Evolutionary conservation across 768 basidiomycete genomes (phyloP), one percentile per base, ranked within the genome.

Genomic region (Termitomyces sp.): DNA sequence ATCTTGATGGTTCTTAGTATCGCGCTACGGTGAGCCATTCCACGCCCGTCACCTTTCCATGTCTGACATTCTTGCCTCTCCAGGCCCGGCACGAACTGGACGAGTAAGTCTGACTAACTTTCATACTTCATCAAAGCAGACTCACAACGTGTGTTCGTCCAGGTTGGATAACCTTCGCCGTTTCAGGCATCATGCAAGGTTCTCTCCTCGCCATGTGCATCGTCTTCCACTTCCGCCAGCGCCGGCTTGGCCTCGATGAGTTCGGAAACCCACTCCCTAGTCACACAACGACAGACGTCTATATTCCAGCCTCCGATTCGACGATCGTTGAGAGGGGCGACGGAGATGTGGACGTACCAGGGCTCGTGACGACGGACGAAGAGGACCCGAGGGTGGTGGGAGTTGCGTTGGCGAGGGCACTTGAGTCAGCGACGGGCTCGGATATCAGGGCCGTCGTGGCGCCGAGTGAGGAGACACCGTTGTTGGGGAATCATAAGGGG

Each of bases 1-100:
- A 74, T 91, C 3, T 67, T 92, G n/a, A 95, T 98, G 87, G 88
- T 92, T 6, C 60, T 87, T 4, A 90, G 86, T 61, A 90, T 94
- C 56, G 90, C 87, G 7, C 72, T 91, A 26, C 75, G 85, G 82
- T 86, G 56, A 18, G 76, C 64, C 8, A 13, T 26, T 39, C 27
- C 18, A 22, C 4, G 10, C 42, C 54, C 47, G 27, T 47, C n/a
- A n/a, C n/a, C n/a, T n/a, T n/a, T 55, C 39, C 32, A 16, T 44
- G 26, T 42, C 49, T 58, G 37, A 50, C 61, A 20, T 9, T 9
- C 39, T 55, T 24, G 27, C 34, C 48, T n/a, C 22, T 29, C 49
- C 46, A 85, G 90, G 56, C 88, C 88, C 2, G 88, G 87, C 0
- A 92, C 90, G 0, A 86, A 92, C 65, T 93, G 90, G 90, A 92